Conservation (phyloP, 192 early-diverging fungal genomes). For the Mortierella claussenii region DNA sequence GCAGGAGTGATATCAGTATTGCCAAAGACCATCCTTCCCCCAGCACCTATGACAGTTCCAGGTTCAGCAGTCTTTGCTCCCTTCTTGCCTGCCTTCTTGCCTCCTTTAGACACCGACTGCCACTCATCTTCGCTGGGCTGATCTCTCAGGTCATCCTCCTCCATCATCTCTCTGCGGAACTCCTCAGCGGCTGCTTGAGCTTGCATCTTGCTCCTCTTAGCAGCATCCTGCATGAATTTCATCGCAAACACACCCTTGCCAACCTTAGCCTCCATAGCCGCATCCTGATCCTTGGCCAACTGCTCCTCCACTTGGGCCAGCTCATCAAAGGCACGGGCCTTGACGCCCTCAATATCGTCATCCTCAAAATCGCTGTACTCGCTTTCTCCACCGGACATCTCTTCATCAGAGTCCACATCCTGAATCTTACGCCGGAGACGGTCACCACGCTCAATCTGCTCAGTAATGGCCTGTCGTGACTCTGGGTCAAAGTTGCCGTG, state of each 20-base stretch:
- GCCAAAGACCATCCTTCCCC: slow-evolving; percentile 74
- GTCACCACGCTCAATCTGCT: slow-evolving; percentile 85
- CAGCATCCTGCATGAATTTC: slow-evolving; percentile 98
- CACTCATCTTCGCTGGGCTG: slow-evolving; percentile 47
- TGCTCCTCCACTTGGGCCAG: slow-evolving; percentile 64
- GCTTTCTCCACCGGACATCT: slow-evolving; percentile 55
- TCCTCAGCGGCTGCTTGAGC: slow-evolving; percentile 56
- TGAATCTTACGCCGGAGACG: slow-evolving; percentile 84
- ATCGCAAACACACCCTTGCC: slow-evolving; percentile 90
- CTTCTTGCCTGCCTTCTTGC: slow-evolving; percentile 37
- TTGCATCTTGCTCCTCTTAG: slow-evolving; percentile 65
- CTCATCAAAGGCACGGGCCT: slow-evolving; percentile 57
- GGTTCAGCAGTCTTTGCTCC: slow-evolving; percentile 23
- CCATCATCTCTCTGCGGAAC: slow-evolving; percentile 61
- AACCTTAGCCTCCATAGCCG: slow-evolving; percentile 58
- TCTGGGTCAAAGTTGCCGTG: slow-evolving; percentile 66
- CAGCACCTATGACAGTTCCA: slow-evolving; percentile 48
- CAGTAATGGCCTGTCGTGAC: slow-evolving; percentile 82
- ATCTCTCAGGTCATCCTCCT: slow-evolving; percentile 46
- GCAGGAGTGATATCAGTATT: slow-evolving; percentile 18
- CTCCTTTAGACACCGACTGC: slow-evolving; percentile 34
- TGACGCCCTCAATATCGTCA: slow-evolving; percentile 54
- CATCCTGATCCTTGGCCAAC: slow-evolving; percentile 42
- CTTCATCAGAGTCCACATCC: slow-evolving; percentile 71
- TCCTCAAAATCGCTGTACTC: slow-evolving; percentile 62